Conservation (phyloP, 2,329 filamentous ascomycete genomes). For the Exophiala dermatitidis region DNA sequence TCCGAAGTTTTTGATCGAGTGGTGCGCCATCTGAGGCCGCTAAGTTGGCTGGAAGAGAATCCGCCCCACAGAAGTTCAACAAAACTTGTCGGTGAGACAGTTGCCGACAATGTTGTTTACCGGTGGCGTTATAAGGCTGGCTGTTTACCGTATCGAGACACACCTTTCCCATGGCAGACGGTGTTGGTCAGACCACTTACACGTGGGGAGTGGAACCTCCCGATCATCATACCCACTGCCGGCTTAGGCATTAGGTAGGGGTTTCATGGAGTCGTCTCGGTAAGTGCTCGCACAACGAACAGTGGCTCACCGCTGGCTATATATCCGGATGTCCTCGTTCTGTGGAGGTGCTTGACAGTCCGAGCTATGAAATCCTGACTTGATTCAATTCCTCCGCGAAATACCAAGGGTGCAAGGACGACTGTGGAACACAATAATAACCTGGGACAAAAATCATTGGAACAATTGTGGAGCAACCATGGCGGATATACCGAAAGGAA, state of each 20-base stretch:
- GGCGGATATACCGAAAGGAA: constrained; percentile 14
- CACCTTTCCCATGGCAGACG: neutral
- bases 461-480: constrained; percentile 3
- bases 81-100: too few relatives aligned
- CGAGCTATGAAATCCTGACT: neutral
- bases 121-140: neutral
- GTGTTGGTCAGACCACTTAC: neutral
- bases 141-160: neutral
- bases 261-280: too few relatives aligned
- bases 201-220: neutral
- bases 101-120: neutral
- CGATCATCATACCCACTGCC: neutral
- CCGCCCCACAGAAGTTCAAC: too few relatives aligned
- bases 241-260: too few relatives aligned
- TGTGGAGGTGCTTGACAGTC: neutral
- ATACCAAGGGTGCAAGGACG: too few relatives aligned
- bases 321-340: neutral
- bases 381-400: neutral
- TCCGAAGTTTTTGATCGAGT: too few relatives aligned
- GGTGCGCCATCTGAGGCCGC: too few relatives aligned
- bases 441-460: neutral
- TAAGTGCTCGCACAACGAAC: too few relatives aligned
- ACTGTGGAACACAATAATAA: neutral
- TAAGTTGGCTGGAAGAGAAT: too few relatives aligned
- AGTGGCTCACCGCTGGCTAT: neutral